These are phyloP conservation scores for Trichoderma gamsii DNA, from an alignment of 495 filamentous ascomycete species.

Conservation along the genomic window DNA sequence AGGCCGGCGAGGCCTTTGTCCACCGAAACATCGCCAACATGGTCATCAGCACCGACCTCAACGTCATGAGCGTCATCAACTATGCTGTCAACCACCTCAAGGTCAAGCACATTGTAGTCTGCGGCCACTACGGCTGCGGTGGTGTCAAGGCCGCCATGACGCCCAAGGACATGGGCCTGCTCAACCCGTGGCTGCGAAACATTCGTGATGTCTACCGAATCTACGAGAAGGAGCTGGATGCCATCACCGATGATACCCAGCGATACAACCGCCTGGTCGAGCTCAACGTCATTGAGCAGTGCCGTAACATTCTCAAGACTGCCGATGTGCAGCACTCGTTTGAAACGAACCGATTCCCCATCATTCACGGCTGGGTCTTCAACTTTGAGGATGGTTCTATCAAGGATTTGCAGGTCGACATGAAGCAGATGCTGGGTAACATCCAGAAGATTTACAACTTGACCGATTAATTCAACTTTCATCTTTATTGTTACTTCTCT, in stretches of 20 bases:
- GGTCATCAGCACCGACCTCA: slow-evolving; percentile 52
- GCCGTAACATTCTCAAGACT: slow-evolving; percentile 54
- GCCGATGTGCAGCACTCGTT: slow-evolving; percentile 50
- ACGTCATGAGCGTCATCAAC: slow-evolving; percentile 56
- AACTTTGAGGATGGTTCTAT: slow-evolving; percentile 46
- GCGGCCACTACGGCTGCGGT: slow-evolving; percentile 60
- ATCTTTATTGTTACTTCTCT: neutral
- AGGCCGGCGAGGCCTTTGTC: slow-evolving; percentile 74
- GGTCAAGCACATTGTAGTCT: slow-evolving; percentile 60
- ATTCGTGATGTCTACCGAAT: slow-evolving; percentile 54
- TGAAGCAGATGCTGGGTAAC: slow-evolving; percentile 35
- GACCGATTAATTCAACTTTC: neutral
- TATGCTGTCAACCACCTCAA: slow-evolving; percentile 54
- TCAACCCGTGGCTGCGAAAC: slow-evolving; percentile 58
- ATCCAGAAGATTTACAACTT: slow-evolving; percentile 54
- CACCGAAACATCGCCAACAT: slow-evolving; percentile 78
- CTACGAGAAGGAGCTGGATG: slow-evolving; percentile 51
- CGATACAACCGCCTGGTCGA: slow-evolving; percentile 53
- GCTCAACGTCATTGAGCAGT: slow-evolving; percentile 54
- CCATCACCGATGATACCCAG: slow-evolving; percentile 37
- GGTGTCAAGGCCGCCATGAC: slow-evolving; percentile 58
- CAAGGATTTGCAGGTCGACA: slow-evolving; percentile 48
- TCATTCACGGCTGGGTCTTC: slow-evolving; percentile 55
- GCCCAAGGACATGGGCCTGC: slow-evolving; percentile 49
- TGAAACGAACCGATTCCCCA: slow-evolving; percentile 44